Base-by-base conservation (phyloP, 345 rosid genomes). In the Salix dunnii region DNA sequence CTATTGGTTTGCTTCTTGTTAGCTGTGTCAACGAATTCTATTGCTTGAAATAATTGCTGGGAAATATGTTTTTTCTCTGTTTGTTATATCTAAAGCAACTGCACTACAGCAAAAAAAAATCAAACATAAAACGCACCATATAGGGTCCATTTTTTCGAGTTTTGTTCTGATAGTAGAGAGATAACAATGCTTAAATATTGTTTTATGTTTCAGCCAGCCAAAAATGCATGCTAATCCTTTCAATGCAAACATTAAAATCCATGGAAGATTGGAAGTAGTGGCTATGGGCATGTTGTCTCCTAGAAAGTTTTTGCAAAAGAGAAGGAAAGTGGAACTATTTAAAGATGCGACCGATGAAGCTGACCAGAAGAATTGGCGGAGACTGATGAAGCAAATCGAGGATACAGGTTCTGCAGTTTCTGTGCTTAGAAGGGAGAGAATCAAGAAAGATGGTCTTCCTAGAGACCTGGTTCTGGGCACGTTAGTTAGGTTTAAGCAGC, bases 401-500 rank as follows among this genome's bases (percentile, higher is more conserved):
- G 90, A 93, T 7, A 66, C 85, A 0, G 94, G 92, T 38, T 91
- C 90, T 62, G 92, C 96, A 0, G 90, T 88, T 40, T 53, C 88
- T 0, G 96, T 91, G 73, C 96, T 96, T 53, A 85, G 87, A 82
- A 82, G 81, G 4, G 82, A 84, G 77, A 82, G 77, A 79, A 79
- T 75, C 51, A 71, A 76, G 61, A 86, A 81, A 58, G 90, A 85
- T 72, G 84, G 81, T 73, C 91, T 93, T 76, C 91, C 96, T 1
- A 87, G 81, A 75, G 92, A 90, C 79, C 79, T 90, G 74, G 87
- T 93, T 87, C 77, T 96, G 82, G 99, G 98, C 68, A 91, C 94
- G 42, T 86, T 93, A 87, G 91, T 90, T 83, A 87, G 99, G 76
- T 92, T 91, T 72, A 93, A 96, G 91, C 98, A 96, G 88, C 87